Base-by-base conservation (phyloP, 2,329 filamentous ascomycete species). In the Cladosporium oxysporum region DNA sequence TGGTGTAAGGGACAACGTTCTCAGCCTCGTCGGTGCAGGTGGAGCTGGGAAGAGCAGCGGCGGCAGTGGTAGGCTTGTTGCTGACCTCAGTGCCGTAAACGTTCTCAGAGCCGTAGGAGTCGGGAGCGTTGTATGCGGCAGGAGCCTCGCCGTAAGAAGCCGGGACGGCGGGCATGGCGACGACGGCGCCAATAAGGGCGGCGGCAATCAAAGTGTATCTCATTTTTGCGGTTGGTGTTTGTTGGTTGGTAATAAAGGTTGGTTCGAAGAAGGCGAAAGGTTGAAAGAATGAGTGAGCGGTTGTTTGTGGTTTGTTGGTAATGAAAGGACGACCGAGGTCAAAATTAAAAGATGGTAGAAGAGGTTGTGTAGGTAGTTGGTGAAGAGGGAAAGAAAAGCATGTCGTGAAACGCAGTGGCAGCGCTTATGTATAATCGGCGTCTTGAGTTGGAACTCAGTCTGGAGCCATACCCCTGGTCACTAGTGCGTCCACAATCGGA, bases 101-200 rank as follows among this genome's bases (percentile, higher is more conserved):
- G 31, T 58, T 62, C 62, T 66, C 62, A 26, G 52, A 49, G 16
- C 50, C 61, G 50, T 63, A 63, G 26, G 60, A 41, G 49, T 49
- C 47, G n/a, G 60, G 61, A 29, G 64, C 58, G 33, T 57, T 35
- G 58, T 59, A 59, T 23, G 58, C 58, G 35, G 58, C 58, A n/a
- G 58, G 58, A 29, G 59, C 59, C 29, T 50, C 28, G 49, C 61
- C 61, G 61, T 63, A 63, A n/a, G 61, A 47, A 37, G 61, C 61
- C 21, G 61, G 62, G n/a, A 62, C 58, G 23, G 62, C 50, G 59
- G 67, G 67, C 49, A 67, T 63, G 50, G 67, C 67, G 50, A 64
- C 62, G 33, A 58, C 67, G 21, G 66, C 63, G 66, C 67, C 67
- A 58, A 69, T 61, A 57, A 69, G 63, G 66, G 67, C 63, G 44